Evolutionary conservation across 2,329 filamentous ascomycete species (phyloP).

Genomic region (Grosmannia huntii): DNA sequence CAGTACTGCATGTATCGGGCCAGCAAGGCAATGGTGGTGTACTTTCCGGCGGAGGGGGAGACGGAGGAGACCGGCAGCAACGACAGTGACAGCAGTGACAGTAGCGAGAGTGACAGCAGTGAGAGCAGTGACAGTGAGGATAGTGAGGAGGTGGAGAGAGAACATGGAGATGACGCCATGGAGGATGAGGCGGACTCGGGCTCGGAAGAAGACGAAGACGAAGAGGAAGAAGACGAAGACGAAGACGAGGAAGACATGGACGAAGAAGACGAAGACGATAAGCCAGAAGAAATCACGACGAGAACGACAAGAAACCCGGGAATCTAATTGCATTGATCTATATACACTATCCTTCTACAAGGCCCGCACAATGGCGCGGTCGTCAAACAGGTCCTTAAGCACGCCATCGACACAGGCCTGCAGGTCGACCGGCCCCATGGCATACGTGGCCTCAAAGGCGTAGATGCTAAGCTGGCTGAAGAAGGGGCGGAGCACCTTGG

Average conservation of each 20-base stretch:
- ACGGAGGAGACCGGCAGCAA: background rate
- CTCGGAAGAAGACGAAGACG: background rate
- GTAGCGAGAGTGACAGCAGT: background rate
- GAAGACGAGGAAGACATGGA: background rate
- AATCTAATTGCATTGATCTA: background rate
- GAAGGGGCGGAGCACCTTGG: constrained; percentile 72
- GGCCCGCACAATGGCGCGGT: constrained; percentile 53
- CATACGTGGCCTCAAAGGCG: constrained; percentile 85
- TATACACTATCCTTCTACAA: constrained; percentile 22
- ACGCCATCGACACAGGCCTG: constrained; percentile 51
- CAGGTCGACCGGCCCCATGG: constrained; percentile 59
- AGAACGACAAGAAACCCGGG: no score
- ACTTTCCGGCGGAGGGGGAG: constrained; percentile 28
- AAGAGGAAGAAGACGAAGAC: background rate
- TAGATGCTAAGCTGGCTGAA: constrained; percentile 86
- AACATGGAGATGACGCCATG: background rate
- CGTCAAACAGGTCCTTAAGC: constrained; percentile 67
- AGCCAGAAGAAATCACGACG: background rate
- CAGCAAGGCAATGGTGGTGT: constrained; percentile 68
- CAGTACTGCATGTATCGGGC: constrained; percentile 89
- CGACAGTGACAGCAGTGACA: background rate
- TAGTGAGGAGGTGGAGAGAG: background rate
- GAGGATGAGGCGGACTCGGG: no score
- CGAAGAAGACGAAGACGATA: background rate
- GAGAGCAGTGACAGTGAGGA: background rate